Percentiles rank a stretch among this genome's conserved stretches.
Conservation (phyloP, 139 green algal species). For the Auxenochlorella protothecoides region DNA sequence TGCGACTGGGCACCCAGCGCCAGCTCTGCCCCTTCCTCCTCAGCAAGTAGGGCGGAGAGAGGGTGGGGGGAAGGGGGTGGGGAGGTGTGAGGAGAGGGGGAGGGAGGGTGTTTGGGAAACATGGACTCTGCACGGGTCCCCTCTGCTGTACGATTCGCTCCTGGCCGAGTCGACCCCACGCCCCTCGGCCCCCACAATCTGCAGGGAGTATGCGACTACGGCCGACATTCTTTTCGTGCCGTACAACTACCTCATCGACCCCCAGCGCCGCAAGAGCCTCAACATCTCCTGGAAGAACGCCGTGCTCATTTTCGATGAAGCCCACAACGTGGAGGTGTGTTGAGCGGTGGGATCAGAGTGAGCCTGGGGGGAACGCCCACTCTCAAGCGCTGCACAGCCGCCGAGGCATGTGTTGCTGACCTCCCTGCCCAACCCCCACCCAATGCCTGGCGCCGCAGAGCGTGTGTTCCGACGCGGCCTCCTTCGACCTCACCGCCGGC, state of each 20-base stretch:
- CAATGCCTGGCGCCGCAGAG: conserved; percentile 19
- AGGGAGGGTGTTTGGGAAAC: not conserved
- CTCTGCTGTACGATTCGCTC: too few species aligned
- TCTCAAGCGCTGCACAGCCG: too few species aligned
- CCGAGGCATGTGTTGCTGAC: too few species aligned
- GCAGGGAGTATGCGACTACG: conserved; percentile 40
- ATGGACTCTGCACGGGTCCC: too few species aligned
- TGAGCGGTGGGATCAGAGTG: not conserved
- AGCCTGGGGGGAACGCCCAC: too few species aligned
- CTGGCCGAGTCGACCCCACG: too few species aligned
- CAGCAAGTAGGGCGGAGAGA: conserved; percentile 1
- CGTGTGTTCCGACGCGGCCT: conserved; percentile 73
- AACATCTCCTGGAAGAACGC: conserved; percentile 55
- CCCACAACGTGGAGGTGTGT: conserved; percentile 84
- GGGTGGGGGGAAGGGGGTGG: not conserved
- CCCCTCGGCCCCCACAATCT: not conserved
- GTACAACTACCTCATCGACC: conserved; percentile 85
- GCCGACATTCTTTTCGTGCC: conserved; percentile 90
- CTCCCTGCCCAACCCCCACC: not conserved
- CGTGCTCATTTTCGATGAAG: conserved; percentile 92
- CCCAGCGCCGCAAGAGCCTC: conserved; percentile 45
- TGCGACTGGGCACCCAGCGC: conserved; percentile 36
- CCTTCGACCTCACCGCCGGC: conserved; percentile 66
- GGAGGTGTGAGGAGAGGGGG: not conserved
- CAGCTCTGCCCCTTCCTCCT: conserved; percentile 71